phyloP scores from a whole-genome alignment of 2,329 filamentous ascomycete genomes.

The Cytospora mali region DNA sequence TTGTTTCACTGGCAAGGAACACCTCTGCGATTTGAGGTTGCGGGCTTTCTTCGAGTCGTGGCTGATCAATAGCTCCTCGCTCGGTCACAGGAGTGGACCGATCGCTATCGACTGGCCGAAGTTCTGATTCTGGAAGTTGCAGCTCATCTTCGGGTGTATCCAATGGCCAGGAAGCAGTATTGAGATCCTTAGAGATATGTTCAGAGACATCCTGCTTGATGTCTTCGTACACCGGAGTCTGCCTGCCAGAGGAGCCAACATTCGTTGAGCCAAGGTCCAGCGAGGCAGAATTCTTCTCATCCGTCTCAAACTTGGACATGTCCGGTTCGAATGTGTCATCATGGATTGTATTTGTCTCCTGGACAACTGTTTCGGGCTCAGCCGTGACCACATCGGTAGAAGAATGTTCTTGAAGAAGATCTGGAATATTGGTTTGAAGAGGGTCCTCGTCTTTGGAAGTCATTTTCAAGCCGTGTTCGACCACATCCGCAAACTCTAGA shows the following conservation, averaged over 20 bases:
- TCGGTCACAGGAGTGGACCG: slow-evolving; percentile 21
- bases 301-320: background rate
- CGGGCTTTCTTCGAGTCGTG: background rate
- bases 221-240: background rate
- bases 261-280: background rate
- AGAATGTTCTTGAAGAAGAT: background rate
- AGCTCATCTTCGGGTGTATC: background rate
- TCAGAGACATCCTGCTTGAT: background rate
- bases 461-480: background rate
- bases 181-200: background rate
- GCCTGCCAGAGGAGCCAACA: background rate
- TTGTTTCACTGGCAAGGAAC: background rate
- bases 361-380: background rate
- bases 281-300: background rate
- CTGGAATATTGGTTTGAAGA: background rate
- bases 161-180: background rate
- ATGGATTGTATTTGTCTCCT: background rate
- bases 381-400: background rate
- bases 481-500: background rate
- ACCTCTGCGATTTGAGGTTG: background rate
- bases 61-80: background rate
- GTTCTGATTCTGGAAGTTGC: background rate
- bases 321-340: background rate
- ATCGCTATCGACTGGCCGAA: background rate
- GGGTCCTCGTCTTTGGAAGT: slow-evolving; percentile 7